phyloP scores from a whole-genome alignment of 1,139 yeast genomes.

The Pichia sp. region DNA sequence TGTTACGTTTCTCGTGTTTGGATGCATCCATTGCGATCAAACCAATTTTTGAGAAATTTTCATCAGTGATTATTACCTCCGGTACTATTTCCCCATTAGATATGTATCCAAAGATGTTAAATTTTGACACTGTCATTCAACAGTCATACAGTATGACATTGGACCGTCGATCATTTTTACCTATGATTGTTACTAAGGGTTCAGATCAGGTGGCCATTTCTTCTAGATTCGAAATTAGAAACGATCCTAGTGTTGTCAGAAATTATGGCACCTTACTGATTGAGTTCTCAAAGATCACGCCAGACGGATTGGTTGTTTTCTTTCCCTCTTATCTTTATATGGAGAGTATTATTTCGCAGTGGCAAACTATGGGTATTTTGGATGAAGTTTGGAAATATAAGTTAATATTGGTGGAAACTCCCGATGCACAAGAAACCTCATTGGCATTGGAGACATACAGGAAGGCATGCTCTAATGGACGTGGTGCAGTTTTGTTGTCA shows the following conservation, averaged over 20 bases:
- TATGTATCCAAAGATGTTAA: conserved; percentile 97
- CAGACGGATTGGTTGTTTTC: conserved; percentile 97
- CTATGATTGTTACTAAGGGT: conserved; percentile 94
- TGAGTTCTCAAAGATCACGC: conserved; percentile 91
- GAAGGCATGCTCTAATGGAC: conserved; percentile 93
- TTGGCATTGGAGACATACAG: conserved; percentile 92
- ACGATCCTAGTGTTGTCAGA: conserved; percentile 95
- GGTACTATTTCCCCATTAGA: conserved; percentile 98
- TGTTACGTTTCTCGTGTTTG: conserved; percentile 87
- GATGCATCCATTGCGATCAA: conserved; percentile 98
- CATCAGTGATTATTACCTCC: conserved; percentile 92
- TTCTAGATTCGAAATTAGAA: conserved; percentile 92
- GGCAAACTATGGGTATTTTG: conserved; percentile 97
- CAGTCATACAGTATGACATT: conserved; percentile 95
- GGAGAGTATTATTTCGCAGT: conserved; percentile 96
- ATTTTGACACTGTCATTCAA: conserved; percentile 90
- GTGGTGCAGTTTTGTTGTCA: conserved; percentile 92
- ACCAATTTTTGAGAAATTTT: conserved; percentile 90
- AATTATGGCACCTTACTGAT: conserved; percentile 90
- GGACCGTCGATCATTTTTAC: conserved; percentile 86
- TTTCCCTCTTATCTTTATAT: conserved; percentile 94
- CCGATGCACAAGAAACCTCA: conserved; percentile 98
- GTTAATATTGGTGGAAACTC: conserved; percentile 93
- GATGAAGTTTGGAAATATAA: conserved; percentile 99
- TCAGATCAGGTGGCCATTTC: conserved; percentile 96